These are phyloP conservation scores for Lactifluus piperatus DNA, from an alignment of 768 basidiomycete species.

Conservation along the genomic window DNA sequence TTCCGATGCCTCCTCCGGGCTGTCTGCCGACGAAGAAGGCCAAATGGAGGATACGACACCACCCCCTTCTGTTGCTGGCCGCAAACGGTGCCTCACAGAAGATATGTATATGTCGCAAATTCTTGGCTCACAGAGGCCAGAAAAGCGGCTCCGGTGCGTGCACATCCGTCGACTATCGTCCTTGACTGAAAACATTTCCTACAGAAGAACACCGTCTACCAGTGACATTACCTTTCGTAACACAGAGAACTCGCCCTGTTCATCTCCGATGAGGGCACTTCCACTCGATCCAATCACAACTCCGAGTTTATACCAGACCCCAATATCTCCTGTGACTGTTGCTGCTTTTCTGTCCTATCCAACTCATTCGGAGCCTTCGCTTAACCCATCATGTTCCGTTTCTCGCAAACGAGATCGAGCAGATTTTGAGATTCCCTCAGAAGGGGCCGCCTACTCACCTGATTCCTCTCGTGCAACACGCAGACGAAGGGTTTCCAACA, in stretches of 20 bases:
- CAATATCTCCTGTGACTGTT: not conserved
- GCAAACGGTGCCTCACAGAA: not conserved
- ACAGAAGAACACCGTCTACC: not conserved
- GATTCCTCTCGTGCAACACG: not conserved
- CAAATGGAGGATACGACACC: slow-evolving; percentile 13
- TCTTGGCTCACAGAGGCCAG: not conserved
- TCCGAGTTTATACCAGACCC: not conserved
- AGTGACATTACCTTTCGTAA: not conserved
- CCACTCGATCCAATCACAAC: not conserved
- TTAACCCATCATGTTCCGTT: not conserved
- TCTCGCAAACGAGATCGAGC: not conserved
- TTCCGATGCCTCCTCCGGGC: not conserved
- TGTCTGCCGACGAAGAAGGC: not conserved
- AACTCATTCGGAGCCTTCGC: not conserved
- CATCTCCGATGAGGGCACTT: not conserved
- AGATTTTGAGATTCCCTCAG: not conserved
- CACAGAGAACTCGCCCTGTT: not conserved
- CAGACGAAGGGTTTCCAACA: not conserved
- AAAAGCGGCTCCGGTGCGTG: slow-evolving; percentile 6
- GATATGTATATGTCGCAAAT: not conserved
- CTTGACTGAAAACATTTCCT: not conserved
- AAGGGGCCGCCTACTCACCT: not conserved
- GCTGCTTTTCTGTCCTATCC: not conserved
- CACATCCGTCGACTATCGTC: not conserved
- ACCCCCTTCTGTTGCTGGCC: slow-evolving; percentile 10